Conservation (phyloP, 169 alveolate species). For the Eimeria sp. region DNA sequence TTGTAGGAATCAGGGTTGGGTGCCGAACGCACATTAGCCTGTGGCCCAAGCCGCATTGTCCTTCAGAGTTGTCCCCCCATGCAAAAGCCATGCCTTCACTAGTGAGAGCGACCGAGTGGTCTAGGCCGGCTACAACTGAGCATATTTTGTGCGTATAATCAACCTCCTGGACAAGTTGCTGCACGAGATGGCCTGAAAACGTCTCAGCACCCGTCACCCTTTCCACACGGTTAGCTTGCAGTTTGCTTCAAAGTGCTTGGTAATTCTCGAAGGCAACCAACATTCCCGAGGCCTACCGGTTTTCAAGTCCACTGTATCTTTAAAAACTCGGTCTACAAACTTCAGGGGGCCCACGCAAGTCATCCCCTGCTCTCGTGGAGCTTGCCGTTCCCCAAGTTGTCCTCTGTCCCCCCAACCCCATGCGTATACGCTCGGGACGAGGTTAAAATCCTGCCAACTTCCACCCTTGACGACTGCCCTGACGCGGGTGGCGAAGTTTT, state of each 20-base stretch:
- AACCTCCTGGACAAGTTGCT: conserved; percentile 48
- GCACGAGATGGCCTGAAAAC: conserved; percentile 70
- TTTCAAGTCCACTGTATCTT: conserved; percentile 4
- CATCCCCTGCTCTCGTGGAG: conserved; percentile 29
- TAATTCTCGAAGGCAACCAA: neutral
- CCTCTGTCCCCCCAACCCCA: conserved; percentile 90
- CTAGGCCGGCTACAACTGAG: conserved; percentile 81
- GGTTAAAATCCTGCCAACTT: conserved; percentile 36
- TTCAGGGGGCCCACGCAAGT: conserved; percentile 71
- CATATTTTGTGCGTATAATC: conserved; percentile 79
- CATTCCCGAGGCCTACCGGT: conserved; percentile 28
- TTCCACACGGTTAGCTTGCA: neutral
- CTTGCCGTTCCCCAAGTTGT: conserved; percentile 83
- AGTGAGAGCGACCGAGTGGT: conserved; percentile 81
- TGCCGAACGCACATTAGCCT: conserved; percentile 27
- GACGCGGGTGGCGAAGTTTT: conserved; percentile 72
- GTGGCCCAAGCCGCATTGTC: conserved; percentile 85
- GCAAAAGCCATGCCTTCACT: conserved; percentile 81
- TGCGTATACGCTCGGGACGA: conserved; percentile 83
- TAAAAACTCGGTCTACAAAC: conserved; percentile 62
- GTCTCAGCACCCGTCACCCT: neutral
- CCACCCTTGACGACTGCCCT: conserved; percentile 42
- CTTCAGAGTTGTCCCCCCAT: conserved; percentile 83
- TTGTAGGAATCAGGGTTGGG: conserved; percentile 63
- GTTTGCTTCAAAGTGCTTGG: neutral